phyloP scores from a whole-genome alignment of 495 filamentous ascomycete species.

The Neohortaea acidophila region DNA sequence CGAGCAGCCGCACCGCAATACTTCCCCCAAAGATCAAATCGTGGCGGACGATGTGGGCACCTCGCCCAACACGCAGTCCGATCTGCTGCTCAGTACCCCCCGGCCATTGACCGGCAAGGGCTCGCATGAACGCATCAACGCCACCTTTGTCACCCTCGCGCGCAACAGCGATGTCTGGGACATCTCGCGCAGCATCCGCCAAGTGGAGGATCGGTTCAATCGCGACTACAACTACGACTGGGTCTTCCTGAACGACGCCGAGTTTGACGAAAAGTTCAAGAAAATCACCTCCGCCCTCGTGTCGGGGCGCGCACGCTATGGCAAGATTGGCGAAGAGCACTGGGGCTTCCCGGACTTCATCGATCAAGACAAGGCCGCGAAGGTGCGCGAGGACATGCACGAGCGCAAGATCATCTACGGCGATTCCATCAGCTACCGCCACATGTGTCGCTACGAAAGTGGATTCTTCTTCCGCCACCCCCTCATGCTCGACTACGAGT shows the following conservation, averaged over 20 bases:
- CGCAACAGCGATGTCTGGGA: constrained; percentile 93
- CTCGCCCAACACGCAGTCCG: constrained; percentile 18
- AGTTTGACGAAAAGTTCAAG: constrained; percentile 84
- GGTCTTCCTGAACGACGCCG: constrained; percentile 95
- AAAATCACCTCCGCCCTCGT: constrained; percentile 74
- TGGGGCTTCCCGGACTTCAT: constrained; percentile 40
- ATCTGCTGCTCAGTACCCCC: constrained; percentile 3
- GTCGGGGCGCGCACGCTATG: constrained; percentile 84
- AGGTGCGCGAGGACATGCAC: constrained; percentile 40
- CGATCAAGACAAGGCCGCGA: constrained; percentile 41
- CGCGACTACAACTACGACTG: constrained; percentile 91
- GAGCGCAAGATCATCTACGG: constrained; percentile 51
- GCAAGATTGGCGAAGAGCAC: constrained; percentile 39
- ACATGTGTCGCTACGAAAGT: constrained; percentile 35
- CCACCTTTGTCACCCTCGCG: constrained; percentile 90
- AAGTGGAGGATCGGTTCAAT: constrained; percentile 96
- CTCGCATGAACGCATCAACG: constrained; percentile 63
- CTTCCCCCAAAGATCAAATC: too few relatives aligned
- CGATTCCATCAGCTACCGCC: constrained; percentile 53
- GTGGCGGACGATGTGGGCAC: neutral
- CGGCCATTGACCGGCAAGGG: constrained; percentile 29
- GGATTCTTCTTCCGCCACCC: constrained; percentile 37
- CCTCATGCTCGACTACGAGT: constrained; percentile 32
- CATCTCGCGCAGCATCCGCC: constrained; percentile 82
- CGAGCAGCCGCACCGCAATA: too few relatives aligned